These are phyloP conservation scores for Amaranthus palmeri DNA, from an alignment of 148 eudicot genomes.

Conservation along the genomic window DNA sequence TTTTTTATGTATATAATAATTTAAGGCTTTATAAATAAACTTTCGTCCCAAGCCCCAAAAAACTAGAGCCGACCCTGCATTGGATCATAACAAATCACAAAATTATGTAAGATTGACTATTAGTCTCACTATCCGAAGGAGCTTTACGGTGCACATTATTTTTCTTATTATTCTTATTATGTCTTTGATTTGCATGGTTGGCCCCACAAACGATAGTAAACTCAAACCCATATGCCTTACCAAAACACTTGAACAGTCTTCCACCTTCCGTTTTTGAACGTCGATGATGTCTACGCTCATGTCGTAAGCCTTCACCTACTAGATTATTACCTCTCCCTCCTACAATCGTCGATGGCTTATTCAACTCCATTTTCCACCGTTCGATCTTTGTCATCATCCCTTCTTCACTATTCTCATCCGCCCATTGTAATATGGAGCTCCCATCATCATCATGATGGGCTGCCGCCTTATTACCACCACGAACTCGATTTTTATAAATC, in stretches of 20 bases:
- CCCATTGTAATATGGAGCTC: constrained; percentile 42
- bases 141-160: constrained; percentile 3
- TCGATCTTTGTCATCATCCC: constrained; percentile 41
- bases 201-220: constrained; percentile 44
- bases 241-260: constrained; percentile 33
- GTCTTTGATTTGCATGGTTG: constrained; percentile 4
- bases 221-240: constrained; percentile 38
- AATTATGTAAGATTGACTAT: constrained; percentile 12
- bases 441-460: constrained; percentile 27
- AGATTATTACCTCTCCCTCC: background rate
- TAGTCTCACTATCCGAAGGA: constrained; percentile 15
- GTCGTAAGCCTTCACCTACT: background rate
- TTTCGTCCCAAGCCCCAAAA: no score
- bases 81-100: background rate
- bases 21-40: no score
- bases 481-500: background rate
- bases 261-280: constrained; percentile 18
- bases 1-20: no score
- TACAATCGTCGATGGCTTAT: background rate
- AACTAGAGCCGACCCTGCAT: no score
- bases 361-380: constrained; percentile 40
- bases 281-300: constrained; percentile 1
- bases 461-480: background rate
- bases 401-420: constrained; percentile 38
- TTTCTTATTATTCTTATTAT: constrained; percentile 13